Conservation (phyloP, 495 filamentous ascomycete genomes). For the Rostrohypoxylon terebratum region DNA sequence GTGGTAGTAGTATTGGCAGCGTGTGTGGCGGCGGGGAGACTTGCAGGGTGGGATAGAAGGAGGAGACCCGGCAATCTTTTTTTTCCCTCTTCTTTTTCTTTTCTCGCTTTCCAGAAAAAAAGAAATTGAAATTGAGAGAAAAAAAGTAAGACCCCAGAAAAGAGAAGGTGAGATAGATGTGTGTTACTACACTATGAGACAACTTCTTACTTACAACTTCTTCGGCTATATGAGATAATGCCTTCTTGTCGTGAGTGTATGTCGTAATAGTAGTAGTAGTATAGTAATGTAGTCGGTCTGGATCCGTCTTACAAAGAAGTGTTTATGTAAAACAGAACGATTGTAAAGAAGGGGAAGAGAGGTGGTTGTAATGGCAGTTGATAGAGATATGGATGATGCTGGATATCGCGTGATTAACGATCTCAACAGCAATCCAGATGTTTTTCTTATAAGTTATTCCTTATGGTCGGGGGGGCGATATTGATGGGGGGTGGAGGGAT, state of each 20-base stretch:
- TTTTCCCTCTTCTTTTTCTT: slow-evolving; percentile 6
- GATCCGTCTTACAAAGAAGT: slow-evolving; percentile 45
- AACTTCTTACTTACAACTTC: slow-evolving; percentile 44
- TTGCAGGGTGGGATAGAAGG: slow-evolving; percentile 37
- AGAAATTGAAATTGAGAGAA: slow-evolving; percentile 16
- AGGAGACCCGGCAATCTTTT: slow-evolving; percentile 41
- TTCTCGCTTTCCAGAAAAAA: not conserved
- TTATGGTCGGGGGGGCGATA: slow-evolving; percentile 43
- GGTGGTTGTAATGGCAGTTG: slow-evolving; percentile 33
- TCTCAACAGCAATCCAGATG: slow-evolving; percentile 42
- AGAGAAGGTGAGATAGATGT: slow-evolving; percentile 36
- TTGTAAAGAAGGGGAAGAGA: slow-evolving; percentile 39
- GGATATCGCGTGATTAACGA: slow-evolving; percentile 48
- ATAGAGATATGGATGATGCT: slow-evolving; percentile 13
- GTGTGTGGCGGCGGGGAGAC: slow-evolving; percentile 54
- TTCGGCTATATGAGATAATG: slow-evolving; percentile 38
- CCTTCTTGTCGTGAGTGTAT: slow-evolving; percentile 14
- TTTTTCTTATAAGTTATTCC: slow-evolving; percentile 47
- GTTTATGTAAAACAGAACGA: slow-evolving; percentile 50
- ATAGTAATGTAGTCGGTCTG: slow-evolving; percentile 31
- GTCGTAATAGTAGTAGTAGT: slow-evolving; percentile 33
- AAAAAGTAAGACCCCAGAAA: slow-evolving; percentile 23
- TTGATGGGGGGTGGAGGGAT: slow-evolving; percentile 44
- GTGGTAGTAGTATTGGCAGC: slow-evolving; percentile 43
- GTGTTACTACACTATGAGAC: slow-evolving; percentile 42